phyloP scores from a whole-genome alignment of 2,329 filamentous ascomycete genomes.

The Ceratocystis colombiana region DNA sequence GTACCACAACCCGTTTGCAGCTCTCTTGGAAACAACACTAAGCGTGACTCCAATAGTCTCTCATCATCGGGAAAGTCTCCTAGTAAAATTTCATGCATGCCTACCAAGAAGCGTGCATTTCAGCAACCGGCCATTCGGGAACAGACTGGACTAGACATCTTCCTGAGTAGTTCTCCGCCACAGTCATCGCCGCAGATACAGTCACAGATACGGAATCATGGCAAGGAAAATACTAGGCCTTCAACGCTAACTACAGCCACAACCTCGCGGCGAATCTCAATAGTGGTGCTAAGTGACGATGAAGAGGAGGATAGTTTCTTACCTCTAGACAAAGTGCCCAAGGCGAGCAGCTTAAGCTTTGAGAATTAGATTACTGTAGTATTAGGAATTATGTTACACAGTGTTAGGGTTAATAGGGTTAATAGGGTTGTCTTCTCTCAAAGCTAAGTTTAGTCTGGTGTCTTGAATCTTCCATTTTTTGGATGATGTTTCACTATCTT shows the following conservation, averaged over 20 bases:
- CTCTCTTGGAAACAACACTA: background rate
- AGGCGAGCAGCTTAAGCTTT: background rate
- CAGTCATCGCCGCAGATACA: background rate
- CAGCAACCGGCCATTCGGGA: conserved; percentile 14
- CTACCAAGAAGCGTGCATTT: conserved; percentile 15
- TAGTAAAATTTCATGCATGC: background rate
- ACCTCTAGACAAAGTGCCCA: background rate
- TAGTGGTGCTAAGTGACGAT: conserved; percentile 20
- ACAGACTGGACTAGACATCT: conserved; percentile 21
- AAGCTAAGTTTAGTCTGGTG: background rate
- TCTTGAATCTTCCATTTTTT: background rate
- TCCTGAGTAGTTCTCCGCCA: conserved; percentile 20
- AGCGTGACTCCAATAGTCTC: background rate
- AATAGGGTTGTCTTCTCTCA: conserved; percentile 1
- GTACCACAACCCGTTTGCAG: background rate
- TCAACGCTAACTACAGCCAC: background rate
- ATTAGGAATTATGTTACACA: background rate
- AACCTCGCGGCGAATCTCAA: background rate
- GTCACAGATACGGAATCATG: background rate
- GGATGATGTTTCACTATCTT: background rate
- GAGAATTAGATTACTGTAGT: background rate
- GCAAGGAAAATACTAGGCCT: conserved; percentile 3
- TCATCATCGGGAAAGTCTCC: conserved; percentile 3
- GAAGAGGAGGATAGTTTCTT: conserved; percentile 13
- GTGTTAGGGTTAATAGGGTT: background rate